Base-by-base conservation (phyloP, 1,284 basidiomycete genomes). In the Leucoagaricus sp. region DNA sequence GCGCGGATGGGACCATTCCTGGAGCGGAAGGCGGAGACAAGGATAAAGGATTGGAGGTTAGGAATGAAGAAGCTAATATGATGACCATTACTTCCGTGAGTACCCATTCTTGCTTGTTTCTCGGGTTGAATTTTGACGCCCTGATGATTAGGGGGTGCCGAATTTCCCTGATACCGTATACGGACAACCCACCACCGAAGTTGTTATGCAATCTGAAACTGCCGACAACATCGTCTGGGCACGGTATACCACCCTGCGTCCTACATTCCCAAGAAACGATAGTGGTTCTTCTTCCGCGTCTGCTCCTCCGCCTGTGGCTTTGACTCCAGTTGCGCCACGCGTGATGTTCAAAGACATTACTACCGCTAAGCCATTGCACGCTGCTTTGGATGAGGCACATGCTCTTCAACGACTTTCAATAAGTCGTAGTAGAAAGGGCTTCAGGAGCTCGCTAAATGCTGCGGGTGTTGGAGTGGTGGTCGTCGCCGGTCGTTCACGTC, bases 141-240 rank as follows among this genome's bases (percentile, higher is more conserved):
- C 7, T n/a, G n/a, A 19, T 41, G n/a, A 12, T 7, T 28, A 63
- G 60, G 62, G 55, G 49, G 55, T 64, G 36, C 65, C 66, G 6
- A 74, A 64, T 1, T 76, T 82, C 60, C 82, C 81, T 0, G 88
- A 91, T 65, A 90, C 87, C 0, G 78, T 87, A 3, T 89, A 90
- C 59, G 84, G 79, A 2, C 72, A 76, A 15, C 71, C 74, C 4
- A 82, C 75, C 51, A 85, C 86, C 0, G 80, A 86, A 60, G 81
- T 76, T 4, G 77, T 81, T 10, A 64, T 90, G 55, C 81, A 83
- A 57, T 89, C 86, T 0, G 84, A 89, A 33, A 87, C 86, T 1
- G 88, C 87, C 1, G 89, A 93, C 66, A 84, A 84, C 61, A 66
- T 91, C 28, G 65, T 78, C 1, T 91, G 88, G 88, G 68, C 70